A percentile compares a stretch with the other conserved stretches of the same genome.
Evolutionary conservation across 2,329 filamentous ascomycete genomes (phyloP).

Genomic region (Xylogone sp.): DNA sequence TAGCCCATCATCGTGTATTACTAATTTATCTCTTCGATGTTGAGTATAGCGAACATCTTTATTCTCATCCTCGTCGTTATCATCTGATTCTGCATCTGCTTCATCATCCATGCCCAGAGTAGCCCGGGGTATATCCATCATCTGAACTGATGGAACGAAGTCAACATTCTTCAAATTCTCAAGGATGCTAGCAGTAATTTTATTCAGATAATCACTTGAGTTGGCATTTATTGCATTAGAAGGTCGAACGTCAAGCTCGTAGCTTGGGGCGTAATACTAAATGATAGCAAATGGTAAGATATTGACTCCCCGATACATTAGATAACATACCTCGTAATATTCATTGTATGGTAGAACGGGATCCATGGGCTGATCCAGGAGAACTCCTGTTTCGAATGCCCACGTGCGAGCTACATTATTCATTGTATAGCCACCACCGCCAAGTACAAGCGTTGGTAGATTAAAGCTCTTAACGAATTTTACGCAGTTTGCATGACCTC

Average conservation of each 20-base stretch:
- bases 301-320: constrained; percentile 39
- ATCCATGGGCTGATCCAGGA: constrained; percentile 76
- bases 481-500: constrained; percentile 87
- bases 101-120: constrained; percentile 60
- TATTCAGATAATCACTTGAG: constrained; percentile 70
- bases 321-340: constrained; percentile 68
- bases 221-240: constrained; percentile 87
- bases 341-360: constrained; percentile 84
- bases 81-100: constrained; percentile 58
- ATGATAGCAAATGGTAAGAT: constrained; percentile 7
- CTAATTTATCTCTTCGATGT: constrained; percentile 73
- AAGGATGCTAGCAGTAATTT: constrained; percentile 71
- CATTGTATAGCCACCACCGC: constrained; percentile 90
- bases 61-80: constrained; percentile 76
- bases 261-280: constrained; percentile 83
- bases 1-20: constrained; percentile 71
- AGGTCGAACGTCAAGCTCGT: constrained; percentile 79
- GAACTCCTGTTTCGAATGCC: constrained; percentile 87
- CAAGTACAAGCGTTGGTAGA: constrained; percentile 78
- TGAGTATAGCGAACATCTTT: constrained; percentile 77
- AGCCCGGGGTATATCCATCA: constrained; percentile 66
- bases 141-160: constrained; percentile 83
- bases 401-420: constrained; percentile 91
- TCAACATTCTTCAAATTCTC: constrained; percentile 82
- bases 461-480: constrained; percentile 80